Base-by-base conservation (phyloP, 768 basidiomycete genomes). In the Panaeolus cyanescens region DNA sequence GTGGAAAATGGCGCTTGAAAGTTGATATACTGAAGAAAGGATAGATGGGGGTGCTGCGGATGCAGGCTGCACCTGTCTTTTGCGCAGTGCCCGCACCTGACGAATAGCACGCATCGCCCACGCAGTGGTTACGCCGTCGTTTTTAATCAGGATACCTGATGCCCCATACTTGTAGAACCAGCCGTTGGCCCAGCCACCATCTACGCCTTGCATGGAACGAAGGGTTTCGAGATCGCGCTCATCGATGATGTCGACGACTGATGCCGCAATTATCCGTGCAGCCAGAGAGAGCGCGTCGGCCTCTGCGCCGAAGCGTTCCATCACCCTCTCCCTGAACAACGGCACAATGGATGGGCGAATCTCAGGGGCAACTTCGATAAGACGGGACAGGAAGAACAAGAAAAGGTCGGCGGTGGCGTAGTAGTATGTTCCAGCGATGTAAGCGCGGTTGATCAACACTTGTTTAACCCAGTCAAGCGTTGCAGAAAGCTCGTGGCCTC, bases 161-260 rank as follows among this genome's bases (percentile, higher is more conserved):
- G 76, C 75, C 4, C 82, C 83, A 59, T 82, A 85, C 68, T 79
- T 83, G 73, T 84, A 87, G 19, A 87, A 73, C 83, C 83, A 85
- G 1, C 86, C 79, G 8, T 74, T 74, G 22, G 76, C 79, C 82
- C 83, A 88, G 3, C 83, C 80, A 17, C 86, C 86, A 64, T 87
- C 85, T 60, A 81, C 80, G 59, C 73, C 73, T 64, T 87, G 86
- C 60, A 84, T 67, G 4, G 75, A 68, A 2, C 83, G 74, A 7
- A 88, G 76, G 19, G 71, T 67, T 7, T 75, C 71, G 7, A 84
- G 62, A 67, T 87, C 86, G 1, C 77, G 70, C 15, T 79, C 73
- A 65, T 83, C 73, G 28, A 68, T 65, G 17, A 85, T 55, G 5
- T 78, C 82, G 12, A 82, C 72, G 10, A 69, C 72, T 1, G 74